Evolutionary conservation across 2,329 filamentous ascomycete species (phyloP), one percentile per base, ranked within the genome.

Genomic region (Phialocephala subalpina): DNA sequence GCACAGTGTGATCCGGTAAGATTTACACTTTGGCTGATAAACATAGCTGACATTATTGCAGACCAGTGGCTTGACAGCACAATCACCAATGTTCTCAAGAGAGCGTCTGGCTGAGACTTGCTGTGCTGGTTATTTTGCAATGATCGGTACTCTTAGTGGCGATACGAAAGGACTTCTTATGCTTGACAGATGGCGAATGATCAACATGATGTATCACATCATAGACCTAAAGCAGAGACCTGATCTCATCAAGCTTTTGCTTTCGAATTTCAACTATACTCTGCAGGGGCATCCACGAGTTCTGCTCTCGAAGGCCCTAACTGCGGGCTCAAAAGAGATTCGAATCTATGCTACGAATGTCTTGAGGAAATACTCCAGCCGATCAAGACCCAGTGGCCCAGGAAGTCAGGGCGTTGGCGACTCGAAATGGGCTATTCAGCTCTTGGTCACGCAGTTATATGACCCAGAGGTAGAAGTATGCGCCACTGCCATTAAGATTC

Each of bases 171-270:
- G 96, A 0, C 84, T 98, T 27, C 89, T 91, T 67, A 95, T 99
- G 81, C 87, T 99, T 75, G 95, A 98, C 77, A 86, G 93, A 73
- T 98, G 96, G 95, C 93, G 94, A 73, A 97, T 99, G 85, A 94
- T 97, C 80, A 98, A 98, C 79, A 99, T 99, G 93, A 97, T 98
- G 84, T 99, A 99, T 77, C 96, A 98, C 78, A 97, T 99, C 67
- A 87, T 97, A 65, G 95, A 98, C 75, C 84, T 97, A 53, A 93
- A 92, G 73, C 92, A 96, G 78, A 91, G 96, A 2, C 93, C 95
- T 55, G 96, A 99, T 77, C 83, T 99, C 66, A 93, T 98, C 76
- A 93, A 94, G 76, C 85, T 95, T 11, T 85, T 99, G 36, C 84
- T 99, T 9, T 90, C 92, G 58, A 96, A 94, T 74, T 94, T 99